Percentiles rank a stretch among this genome's conserved stretches.
These are phyloP conservation scores for Fusarium sp. DNA, from an alignment of 2,329 filamentous ascomycete genomes.

Conservation along the genomic window DNA sequence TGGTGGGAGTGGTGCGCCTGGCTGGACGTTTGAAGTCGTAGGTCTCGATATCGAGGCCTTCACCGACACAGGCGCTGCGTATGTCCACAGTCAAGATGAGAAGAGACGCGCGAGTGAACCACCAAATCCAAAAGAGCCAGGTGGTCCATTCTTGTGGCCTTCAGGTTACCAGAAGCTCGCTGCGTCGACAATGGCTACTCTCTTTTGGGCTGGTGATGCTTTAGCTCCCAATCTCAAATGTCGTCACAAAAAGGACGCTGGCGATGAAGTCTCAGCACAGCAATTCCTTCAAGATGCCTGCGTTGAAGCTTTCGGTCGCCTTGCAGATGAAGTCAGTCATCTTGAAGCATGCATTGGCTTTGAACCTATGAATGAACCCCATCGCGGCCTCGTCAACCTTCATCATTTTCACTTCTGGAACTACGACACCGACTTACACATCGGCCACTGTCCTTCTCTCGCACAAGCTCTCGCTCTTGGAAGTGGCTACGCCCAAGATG, in stretches of 20 bases:
- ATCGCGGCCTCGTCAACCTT: constrained; percentile 53
- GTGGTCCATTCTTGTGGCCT: constrained; percentile 51
- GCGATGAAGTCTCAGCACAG: constrained; percentile 43
- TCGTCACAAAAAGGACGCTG: constrained; percentile 23
- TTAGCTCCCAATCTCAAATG: constrained; percentile 44
- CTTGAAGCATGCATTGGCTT: constrained; percentile 52
- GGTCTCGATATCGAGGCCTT: constrained; percentile 52
- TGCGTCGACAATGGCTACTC: constrained; percentile 46
- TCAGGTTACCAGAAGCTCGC: constrained; percentile 52
- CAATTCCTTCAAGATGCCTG: constrained; percentile 46
- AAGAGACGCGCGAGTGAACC: constrained; percentile 37
- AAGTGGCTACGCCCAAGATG: constrained; percentile 50
- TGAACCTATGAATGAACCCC: constrained; percentile 55
- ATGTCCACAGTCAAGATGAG: constrained; percentile 50
- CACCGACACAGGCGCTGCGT: constrained; percentile 47
- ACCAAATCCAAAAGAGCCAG: constrained; percentile 46
- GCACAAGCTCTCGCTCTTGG: constrained; percentile 53
- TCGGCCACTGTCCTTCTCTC: constrained; percentile 52
- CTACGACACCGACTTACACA: constrained; percentile 55
- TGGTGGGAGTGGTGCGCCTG: constrained; percentile 54
- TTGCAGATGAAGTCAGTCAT: constrained; percentile 46
- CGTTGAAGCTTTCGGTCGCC: constrained; percentile 49
- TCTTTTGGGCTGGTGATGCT: constrained; percentile 45
- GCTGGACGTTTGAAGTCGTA: constrained; percentile 54
- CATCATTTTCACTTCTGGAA: constrained; percentile 53